Conservation (phyloP, 257 asterid genomes). For the Solanum clarkiae region DNA sequence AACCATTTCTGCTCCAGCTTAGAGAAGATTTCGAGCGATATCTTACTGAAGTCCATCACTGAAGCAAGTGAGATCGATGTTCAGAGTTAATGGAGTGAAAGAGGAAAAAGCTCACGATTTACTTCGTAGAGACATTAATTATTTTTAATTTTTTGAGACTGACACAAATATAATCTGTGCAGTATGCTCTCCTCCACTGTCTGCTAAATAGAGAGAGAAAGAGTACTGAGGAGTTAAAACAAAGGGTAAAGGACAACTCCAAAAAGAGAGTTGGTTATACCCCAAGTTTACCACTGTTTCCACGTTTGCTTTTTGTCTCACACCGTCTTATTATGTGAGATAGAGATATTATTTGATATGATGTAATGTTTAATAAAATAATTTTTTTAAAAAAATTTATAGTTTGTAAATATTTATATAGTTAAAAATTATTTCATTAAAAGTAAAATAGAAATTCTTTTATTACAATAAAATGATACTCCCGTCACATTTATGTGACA, state of each 20-base stretch:
- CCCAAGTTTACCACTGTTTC: not conserved
- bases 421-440: no score
- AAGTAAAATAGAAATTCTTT: no score
- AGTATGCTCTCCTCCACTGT: not conserved
- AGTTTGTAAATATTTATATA: no score
- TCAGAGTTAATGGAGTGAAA: slow-evolving; percentile 12
- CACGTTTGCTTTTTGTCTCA: not conserved
- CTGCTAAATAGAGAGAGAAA: not conserved
- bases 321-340: no score
- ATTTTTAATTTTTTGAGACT: not conserved
- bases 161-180: not conserved
- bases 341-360: no score
- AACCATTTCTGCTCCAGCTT: slow-evolving; percentile 93
- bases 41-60: slow-evolving; percentile 60
- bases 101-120: slow-evolving; percentile 42
- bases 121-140: slow-evolving; percentile 34
- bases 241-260: not conserved
- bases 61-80: not conserved
- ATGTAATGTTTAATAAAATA: no score
- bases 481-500: no score
- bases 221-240: not conserved
- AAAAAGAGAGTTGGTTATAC: not conserved
- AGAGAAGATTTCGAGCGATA: slow-evolving; percentile 74
- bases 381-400: no score
- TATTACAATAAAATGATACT: no score